Evolutionary conservation across 2,329 filamentous ascomycete species (phyloP).

Genomic region (Dactylellina haptotyla): DNA sequence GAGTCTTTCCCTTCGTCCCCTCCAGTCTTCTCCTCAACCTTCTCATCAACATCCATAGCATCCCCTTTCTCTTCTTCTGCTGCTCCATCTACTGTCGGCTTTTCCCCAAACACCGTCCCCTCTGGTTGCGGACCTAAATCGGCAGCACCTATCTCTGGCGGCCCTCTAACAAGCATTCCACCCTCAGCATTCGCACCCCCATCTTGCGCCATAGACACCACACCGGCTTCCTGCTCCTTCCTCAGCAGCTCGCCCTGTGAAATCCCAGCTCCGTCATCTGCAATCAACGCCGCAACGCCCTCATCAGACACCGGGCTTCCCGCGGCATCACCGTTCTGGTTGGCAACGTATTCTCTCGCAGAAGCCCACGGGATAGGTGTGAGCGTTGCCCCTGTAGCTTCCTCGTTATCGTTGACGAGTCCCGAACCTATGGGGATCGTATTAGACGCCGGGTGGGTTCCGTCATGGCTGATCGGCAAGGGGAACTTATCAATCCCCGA

Average conservation of each 20-base stretch:
- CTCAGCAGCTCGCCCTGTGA: conserved; percentile 85
- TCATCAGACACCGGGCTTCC: conserved; percentile 23
- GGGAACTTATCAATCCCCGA: conserved; percentile 84
- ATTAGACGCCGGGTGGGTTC: conserved; percentile 67
- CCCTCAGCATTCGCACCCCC: conserved; percentile 59
- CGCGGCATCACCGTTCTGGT: conserved; percentile 37
- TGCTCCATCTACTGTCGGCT: no score
- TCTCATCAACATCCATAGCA: conserved; percentile 50
- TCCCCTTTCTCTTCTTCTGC: conserved; percentile 20
- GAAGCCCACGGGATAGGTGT: conserved; percentile 87
- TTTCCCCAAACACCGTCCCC: conserved; percentile 47
- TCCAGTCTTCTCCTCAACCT: conserved; percentile 46
- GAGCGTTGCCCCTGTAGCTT: conserved; percentile 87
- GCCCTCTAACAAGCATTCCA: conserved; percentile 80
- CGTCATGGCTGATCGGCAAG: conserved; percentile 73
- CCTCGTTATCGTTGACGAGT: conserved; percentile 79
- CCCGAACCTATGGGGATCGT: conserved; percentile 62
- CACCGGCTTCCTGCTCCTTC: conserved; percentile 85
- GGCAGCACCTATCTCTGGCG: conserved; percentile 82
- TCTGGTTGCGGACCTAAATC: conserved; percentile 81
- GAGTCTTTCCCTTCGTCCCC: conserved; percentile 8
- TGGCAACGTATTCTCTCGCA: conserved; percentile 58
- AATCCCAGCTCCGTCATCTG: conserved; percentile 64
- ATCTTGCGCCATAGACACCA: conserved; percentile 74
- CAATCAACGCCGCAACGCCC: conserved; percentile 19